Evolutionary conservation across 495 filamentous ascomycete species (phyloP).

Genomic region (Rostrohypoxylon terebratum): DNA sequence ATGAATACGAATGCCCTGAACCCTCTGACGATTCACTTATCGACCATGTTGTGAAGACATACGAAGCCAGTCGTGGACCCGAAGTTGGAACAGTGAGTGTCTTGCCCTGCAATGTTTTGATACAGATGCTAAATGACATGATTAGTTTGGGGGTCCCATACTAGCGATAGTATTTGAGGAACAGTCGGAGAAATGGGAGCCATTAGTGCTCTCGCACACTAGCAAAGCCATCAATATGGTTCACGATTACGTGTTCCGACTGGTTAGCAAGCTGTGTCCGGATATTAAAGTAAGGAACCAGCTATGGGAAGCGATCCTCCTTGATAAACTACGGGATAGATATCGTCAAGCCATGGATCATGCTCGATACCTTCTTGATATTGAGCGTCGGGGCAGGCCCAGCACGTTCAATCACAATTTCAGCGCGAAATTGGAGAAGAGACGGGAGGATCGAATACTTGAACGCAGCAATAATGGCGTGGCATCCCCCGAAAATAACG

Average conservation of each 20-base stretch:
- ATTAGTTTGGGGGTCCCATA: constrained; percentile 52
- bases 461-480: no score
- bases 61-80: constrained; percentile 23
- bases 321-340: constrained; percentile 50
- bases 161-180: constrained; percentile 59
- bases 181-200: constrained; percentile 64
- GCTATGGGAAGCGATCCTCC: constrained; percentile 52
- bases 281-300: constrained; percentile 50
- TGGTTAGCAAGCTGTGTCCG: constrained; percentile 50
- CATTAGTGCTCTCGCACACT: constrained; percentile 58
- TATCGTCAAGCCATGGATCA: constrained; percentile 59
- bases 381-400: constrained; percentile 59
- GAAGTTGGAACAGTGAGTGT: constrained; percentile 42
- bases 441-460: background rate
- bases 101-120: background rate
- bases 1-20: background rate
- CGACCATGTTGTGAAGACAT: constrained; percentile 19
- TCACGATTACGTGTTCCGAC: constrained; percentile 57
- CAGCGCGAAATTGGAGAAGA: constrained; percentile 20
- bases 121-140: constrained; percentile 4
- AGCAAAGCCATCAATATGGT: constrained; percentile 58
- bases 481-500: background rate
- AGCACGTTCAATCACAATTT: constrained; percentile 66
- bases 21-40: constrained; percentile 16
- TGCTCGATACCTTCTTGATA: constrained; percentile 57